These are phyloP conservation scores for Eucalyptus erythrocorys DNA, from an alignment of 345 rosid genomes.

Conservation along the genomic window DNA sequence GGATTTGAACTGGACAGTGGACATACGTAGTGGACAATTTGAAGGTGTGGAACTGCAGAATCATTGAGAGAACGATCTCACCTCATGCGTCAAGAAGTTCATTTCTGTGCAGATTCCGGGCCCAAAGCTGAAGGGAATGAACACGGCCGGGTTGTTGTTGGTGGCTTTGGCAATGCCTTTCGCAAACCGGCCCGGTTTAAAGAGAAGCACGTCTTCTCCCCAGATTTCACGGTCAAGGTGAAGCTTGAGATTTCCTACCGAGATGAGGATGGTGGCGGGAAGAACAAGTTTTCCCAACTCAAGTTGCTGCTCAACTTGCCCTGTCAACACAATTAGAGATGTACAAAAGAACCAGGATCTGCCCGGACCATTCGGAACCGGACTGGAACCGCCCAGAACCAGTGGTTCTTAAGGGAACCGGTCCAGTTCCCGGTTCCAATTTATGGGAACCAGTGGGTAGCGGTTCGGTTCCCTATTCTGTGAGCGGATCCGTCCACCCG, in stretches of 20 bases:
- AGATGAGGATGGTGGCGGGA: neutral
- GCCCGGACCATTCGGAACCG: too few relatives aligned
- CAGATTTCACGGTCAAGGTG: slow-evolving; percentile 7
- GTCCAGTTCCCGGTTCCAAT: too few relatives aligned
- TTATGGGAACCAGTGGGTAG: too few relatives aligned
- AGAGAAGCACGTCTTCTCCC: slow-evolving; percentile 20
- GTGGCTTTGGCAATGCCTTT: slow-evolving; percentile 20
- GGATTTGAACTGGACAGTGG: slow-evolving; percentile 1
- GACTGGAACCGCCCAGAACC: too few relatives aligned
- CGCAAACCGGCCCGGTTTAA: slow-evolving; percentile 14
- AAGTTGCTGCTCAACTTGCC: neutral
- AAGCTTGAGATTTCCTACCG: slow-evolving; percentile 2
- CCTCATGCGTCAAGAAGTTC: slow-evolving; percentile 13
- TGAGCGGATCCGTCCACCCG: too few relatives aligned
- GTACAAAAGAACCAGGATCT: too few relatives aligned
- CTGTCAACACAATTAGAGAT: too few relatives aligned
- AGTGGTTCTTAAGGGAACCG: too few relatives aligned
- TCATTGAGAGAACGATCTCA: slow-evolving; percentile 20
- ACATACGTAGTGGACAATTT: slow-evolving; percentile 16
- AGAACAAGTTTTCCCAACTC: slow-evolving; percentile 3
- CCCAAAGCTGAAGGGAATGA: slow-evolving; percentile 22
- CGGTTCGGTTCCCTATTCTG: too few relatives aligned
- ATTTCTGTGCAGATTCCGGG: slow-evolving; percentile 11
- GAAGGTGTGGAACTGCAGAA: slow-evolving; percentile 16
- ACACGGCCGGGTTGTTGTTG: neutral